phyloP scores from a whole-genome alignment of 192 early-diverging fungal species.

The Kappamyces sp. region DNA sequence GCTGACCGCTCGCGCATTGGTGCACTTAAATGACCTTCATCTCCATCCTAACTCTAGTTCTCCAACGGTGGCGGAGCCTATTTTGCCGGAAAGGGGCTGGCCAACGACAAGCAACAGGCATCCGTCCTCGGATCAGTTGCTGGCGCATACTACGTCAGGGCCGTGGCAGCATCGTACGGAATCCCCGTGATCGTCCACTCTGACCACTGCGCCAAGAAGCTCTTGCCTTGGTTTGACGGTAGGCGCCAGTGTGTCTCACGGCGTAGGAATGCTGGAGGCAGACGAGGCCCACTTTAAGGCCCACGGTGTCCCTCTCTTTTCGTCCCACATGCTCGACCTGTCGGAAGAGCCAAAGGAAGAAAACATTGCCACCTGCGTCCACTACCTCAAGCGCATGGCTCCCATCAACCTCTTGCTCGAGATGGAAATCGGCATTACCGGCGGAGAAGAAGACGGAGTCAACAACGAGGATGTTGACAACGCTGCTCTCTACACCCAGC shows the following conservation, averaged over 20 bases:
- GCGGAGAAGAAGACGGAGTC: slow-evolving; percentile 98
- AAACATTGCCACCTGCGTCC: slow-evolving; percentile 83
- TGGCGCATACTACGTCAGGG: slow-evolving; percentile 78
- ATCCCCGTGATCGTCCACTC: slow-evolving; percentile 70
- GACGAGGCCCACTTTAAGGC: slow-evolving; percentile 92
- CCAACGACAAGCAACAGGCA: slow-evolving; percentile 82
- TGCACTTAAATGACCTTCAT: too few species aligned
- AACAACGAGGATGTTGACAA: slow-evolving; percentile 92
- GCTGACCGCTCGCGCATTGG: too few species aligned
- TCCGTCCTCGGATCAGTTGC: slow-evolving; percentile 85
- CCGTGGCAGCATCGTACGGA: slow-evolving; percentile 79
- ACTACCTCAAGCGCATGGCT: slow-evolving; percentile 90
- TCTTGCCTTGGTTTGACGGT: slow-evolving; percentile 95
- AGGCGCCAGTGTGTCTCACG: too few species aligned
- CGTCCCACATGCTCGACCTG: slow-evolving; percentile 97
- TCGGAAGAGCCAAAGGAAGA: slow-evolving; percentile 90
- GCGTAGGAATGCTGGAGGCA: slow-evolving; percentile 67
- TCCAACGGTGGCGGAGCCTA: slow-evolving; percentile 88
- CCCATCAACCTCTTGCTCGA: slow-evolving; percentile 82
- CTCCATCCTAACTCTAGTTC: slow-evolving; percentile 37
- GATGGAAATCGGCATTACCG: slow-evolving; percentile 98
- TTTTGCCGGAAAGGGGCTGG: slow-evolving; percentile 89
- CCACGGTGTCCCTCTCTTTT: slow-evolving; percentile 93
- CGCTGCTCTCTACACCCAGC: slow-evolving; percentile 86
- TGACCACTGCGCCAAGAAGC: slow-evolving; percentile 96